Conservation (phyloP, 1,284 basidiomycete species). For the Tetrapyrgos nigripes region DNA sequence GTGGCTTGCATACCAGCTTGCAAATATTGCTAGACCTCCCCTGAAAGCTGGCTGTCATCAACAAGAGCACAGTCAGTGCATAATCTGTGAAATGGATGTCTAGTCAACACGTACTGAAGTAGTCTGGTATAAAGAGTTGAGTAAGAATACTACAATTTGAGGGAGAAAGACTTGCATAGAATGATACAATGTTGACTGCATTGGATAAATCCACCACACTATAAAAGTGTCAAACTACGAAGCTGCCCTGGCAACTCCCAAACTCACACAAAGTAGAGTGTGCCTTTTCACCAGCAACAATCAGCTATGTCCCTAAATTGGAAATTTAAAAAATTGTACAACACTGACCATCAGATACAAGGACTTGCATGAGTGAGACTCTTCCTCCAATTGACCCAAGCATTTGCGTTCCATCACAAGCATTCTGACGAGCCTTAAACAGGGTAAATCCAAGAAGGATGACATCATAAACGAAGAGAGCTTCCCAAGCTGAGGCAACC, state of each 20-base stretch:
- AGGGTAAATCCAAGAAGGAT: constrained; percentile 23
- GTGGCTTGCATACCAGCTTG: not conserved
- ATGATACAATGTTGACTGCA: constrained; percentile 22
- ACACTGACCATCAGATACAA: constrained; percentile 13
- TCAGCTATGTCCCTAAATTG: no score
- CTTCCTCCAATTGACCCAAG: not conserved
- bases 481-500: constrained; percentile 16
- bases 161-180: constrained; percentile 15
- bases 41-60: constrained; percentile 7
- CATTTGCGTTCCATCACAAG: not conserved
- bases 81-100: no score
- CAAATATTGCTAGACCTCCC: constrained; percentile 15
- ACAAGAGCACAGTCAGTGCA: not conserved
- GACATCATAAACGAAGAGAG: constrained; percentile 23
- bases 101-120: no score
- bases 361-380: constrained; percentile 1
- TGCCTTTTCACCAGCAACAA: not conserved
- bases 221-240: no score
- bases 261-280: constrained; percentile 14
- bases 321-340: no score
- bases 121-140: no score
- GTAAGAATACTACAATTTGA: no score
- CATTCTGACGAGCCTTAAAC: not conserved
- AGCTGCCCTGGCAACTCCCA: no score
- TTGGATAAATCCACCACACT: constrained; percentile 24